Evolutionary conservation across 1,284 basidiomycete species (phyloP), one percentile per base, ranked within the genome.

Genomic region (Rhodotorula glutinis): DNA sequence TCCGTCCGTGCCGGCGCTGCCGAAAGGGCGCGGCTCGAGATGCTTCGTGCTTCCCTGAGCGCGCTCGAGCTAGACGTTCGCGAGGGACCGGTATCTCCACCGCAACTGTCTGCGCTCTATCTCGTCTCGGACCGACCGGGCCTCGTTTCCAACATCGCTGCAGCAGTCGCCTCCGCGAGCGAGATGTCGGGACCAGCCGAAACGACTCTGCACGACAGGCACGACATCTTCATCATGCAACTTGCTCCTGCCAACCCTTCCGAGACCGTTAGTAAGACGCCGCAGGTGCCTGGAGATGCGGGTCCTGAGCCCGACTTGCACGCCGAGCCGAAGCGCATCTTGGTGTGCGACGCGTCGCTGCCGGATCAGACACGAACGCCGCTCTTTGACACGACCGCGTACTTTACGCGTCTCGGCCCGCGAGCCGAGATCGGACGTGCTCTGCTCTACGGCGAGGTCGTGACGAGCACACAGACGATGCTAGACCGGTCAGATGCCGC

Each of bases 401-500:
- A 81, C 71, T 82, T 80, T 71, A 16, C 47, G 3, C 30, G 57
- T 4, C 62, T 66, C n/a, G 25, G 19, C 40, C 55, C 3, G 2
- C 60, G 23, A 2, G 16, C 57, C 41, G 7, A 41, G 13, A 62
- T 79, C 25, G 94, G 94, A 0, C 89, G 92, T 65, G 83, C 86
- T 23, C 76, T 97, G 46, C 76, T 94, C 27, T 98, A 97, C 74
- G 89, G 88, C 30, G 91, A 97, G 79, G 87, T 87, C 0, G 89
- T 98, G 10, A 92, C 92, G 0, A 94, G 91, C 73, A 98, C 95
- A 0, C 95, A 98, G 79, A 95, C 92, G 0, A 85, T 98, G 85
- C 83, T 98, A 2, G 92, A 97, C 76, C 89, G 87, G 92, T 91
- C 70, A 79, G 88, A 81, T 13, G 3, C 0, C 2, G 19, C 3